These are phyloP conservation scores for Dianthus caryophyllus DNA, from an alignment of 148 eudicot species.

Conservation along the genomic window DNA sequence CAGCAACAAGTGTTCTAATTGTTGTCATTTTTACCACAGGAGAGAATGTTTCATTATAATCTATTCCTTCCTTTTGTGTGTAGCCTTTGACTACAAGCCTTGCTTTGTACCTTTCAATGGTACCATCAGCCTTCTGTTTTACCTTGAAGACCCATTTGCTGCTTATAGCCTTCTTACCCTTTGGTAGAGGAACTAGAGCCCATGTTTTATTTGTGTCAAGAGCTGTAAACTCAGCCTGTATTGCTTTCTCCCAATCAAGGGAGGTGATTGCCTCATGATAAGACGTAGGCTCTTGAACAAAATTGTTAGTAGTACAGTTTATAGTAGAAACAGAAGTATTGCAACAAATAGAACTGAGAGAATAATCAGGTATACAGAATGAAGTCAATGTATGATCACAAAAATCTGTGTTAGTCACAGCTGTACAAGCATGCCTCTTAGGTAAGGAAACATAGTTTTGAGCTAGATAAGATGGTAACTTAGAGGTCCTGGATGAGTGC, in stretches of 20 bases:
- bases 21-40: neutral
- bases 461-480: neutral
- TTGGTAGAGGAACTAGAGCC: neutral
- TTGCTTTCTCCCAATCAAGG: neutral
- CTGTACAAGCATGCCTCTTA: no score
- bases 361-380: neutral
- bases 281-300: neutral
- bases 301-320: no score
- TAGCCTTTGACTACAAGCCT: neutral
- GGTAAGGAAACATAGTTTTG: neutral
- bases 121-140: no score
- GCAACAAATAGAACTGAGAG: no score
- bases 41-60: neutral
- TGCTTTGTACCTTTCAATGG: neutral
- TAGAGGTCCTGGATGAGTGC: neutral
- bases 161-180: neutral
- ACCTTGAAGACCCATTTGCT: no score
- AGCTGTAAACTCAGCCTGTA: neutral
- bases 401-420: neutral
- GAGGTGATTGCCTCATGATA: neutral
- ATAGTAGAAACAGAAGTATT: no score
- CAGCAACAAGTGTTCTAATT: neutral
- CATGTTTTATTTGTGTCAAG: neutral
- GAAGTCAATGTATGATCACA: neutral
- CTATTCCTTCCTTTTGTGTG: neutral